Percentiles rank a stretch among this genome's conserved stretches.
Evolutionary conservation across 2,329 filamentous ascomycete genomes (phyloP).

Genomic region (Xylaria sp.): DNA sequence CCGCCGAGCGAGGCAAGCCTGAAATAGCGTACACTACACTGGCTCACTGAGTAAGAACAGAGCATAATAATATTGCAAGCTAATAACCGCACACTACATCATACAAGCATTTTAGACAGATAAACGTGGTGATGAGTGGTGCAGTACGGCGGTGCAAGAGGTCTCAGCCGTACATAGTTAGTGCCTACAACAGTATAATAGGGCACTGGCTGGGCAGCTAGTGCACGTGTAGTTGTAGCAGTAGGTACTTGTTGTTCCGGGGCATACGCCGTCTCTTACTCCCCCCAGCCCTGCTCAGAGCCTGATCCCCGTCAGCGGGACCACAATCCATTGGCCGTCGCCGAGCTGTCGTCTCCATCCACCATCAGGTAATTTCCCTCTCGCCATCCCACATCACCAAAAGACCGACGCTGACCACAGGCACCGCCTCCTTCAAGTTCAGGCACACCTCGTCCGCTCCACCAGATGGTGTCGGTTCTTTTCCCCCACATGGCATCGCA

Average conservation of each 20-base stretch:
- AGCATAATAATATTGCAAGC: not conserved
- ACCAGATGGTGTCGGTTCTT: conserved; percentile 8
- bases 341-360: not conserved
- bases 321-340: conserved; percentile 2
- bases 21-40: not conserved
- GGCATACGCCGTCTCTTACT: not conserved
- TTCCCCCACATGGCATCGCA: conserved; percentile 19
- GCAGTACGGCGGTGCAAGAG: too few species aligned
- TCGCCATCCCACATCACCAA: not conserved
- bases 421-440: conserved; percentile 21
- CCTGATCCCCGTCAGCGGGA: not conserved
- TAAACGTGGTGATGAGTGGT: too few species aligned
- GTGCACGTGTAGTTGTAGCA: too few species aligned
- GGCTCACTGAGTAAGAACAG: not conserved
- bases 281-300: not conserved
- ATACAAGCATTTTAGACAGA: too few species aligned
- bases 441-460: not conserved
- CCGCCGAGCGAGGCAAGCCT: conserved; percentile 16
- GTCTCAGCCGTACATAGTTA: not conserved
- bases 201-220: not conserved
- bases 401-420: not conserved
- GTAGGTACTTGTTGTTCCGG: conserved; percentile 11
- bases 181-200: not conserved
- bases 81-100: too few species aligned
- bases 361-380: conserved; percentile 20